These are phyloP conservation scores for Phtheirospermum japonicum DNA, from an alignment of 257 asterid genomes.

Conservation along the genomic window DNA sequence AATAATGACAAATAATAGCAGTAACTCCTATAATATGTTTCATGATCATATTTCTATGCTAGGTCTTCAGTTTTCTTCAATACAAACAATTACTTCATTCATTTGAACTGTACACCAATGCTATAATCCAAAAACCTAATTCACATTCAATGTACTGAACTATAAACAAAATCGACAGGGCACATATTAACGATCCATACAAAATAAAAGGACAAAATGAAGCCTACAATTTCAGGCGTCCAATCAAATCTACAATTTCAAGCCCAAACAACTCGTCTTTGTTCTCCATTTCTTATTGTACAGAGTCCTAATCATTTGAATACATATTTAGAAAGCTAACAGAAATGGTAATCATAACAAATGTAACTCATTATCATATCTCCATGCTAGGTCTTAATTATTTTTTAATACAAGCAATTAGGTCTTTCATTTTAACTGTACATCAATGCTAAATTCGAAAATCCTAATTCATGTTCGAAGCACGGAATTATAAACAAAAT, in stretches of 20 bases:
- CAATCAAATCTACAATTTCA: slow-evolving; percentile 3
- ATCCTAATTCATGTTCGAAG: neutral
- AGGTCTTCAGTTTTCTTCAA: no score
- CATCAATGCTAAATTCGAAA: neutral
- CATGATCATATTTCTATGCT: no score
- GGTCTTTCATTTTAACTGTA: neutral
- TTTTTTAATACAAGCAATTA: neutral
- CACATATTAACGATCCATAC: no score
- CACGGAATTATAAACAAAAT: neutral
- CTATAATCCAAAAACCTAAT: no score
- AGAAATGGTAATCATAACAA: neutral
- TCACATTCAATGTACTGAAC: no score
- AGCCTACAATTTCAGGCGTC: neutral
- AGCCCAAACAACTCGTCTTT: neutral
- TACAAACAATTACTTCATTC: no score
- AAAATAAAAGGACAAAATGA: no score
- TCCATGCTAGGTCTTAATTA: neutral
- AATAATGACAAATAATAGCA: no score
- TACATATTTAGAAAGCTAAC: neutral
- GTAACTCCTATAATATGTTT: no score
- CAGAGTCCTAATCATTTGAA: neutral
- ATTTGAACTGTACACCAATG: no score
- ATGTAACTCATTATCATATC: neutral
- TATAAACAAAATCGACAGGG: no score
- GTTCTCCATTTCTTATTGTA: neutral